A percentile compares a stretch with the other conserved stretches of the same genome.
These are phyloP conservation scores for Penicillium coprophilum DNA, from an alignment of 495 filamentous ascomycete genomes.

Conservation along the genomic window DNA sequence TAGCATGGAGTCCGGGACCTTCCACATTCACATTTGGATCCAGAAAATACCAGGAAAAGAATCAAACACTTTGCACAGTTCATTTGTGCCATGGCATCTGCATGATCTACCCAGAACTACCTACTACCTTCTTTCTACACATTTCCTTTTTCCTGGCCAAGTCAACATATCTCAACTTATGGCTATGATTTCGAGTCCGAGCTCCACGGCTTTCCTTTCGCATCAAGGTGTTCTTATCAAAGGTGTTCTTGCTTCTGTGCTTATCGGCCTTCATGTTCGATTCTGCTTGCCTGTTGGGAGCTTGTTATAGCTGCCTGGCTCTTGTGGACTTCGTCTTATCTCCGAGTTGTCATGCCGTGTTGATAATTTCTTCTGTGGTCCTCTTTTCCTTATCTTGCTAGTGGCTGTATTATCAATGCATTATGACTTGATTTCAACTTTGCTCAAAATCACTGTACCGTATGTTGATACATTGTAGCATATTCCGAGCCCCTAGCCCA, in stretches of 20 bases:
- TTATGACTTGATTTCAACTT: conserved; percentile 18
- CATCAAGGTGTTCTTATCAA: conserved; percentile 14
- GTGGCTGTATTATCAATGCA: conserved; percentile 25
- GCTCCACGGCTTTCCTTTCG: conserved; percentile 10
- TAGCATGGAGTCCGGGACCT: conserved; percentile 15
- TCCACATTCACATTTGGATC: not conserved
- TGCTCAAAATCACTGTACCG: not conserved
- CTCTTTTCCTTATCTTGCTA: conserved; percentile 9
- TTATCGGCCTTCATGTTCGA: not conserved
- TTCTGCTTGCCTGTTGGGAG: not conserved
- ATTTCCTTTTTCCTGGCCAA: not conserved
- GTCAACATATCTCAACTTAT: not conserved
- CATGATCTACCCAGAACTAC: conserved; percentile 4
- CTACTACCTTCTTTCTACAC: conserved; percentile 10
- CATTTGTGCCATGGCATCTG: not conserved
- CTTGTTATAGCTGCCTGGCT: conserved; percentile 7
- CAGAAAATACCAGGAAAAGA: conserved; percentile 10
- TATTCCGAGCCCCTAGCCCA: not conserved
- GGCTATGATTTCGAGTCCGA: conserved; percentile 7
- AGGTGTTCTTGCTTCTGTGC: conserved; percentile 28
- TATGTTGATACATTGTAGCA: not conserved
- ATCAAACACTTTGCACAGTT: conserved; percentile 5
- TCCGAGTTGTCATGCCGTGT: conserved; percentile 8
- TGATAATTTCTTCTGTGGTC: conserved; percentile 19
- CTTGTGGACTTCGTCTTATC: conserved; percentile 14